phyloP scores from a whole-genome alignment of 140 eudicot genomes.

The Cichorium intybus region DNA sequence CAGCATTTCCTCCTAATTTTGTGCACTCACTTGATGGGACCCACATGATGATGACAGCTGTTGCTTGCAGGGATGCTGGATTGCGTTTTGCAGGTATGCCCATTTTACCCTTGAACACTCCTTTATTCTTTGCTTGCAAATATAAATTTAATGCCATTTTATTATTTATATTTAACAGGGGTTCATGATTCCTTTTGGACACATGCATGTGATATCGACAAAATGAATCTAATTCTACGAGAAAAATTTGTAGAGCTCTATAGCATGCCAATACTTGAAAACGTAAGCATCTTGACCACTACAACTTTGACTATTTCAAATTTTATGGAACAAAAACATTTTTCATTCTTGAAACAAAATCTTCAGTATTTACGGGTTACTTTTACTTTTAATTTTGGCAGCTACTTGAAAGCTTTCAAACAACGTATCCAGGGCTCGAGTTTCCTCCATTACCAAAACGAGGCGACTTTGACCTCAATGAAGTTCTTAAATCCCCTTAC shows the following conservation, averaged over 20 bases:
- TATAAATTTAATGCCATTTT: constrained; percentile 9
- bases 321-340: no score
- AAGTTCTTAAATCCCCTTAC: constrained; percentile 82
- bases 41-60: constrained; percentile 99
- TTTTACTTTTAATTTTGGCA: constrained; percentile 26
- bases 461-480: constrained; percentile 73
- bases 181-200: constrained; percentile 99
- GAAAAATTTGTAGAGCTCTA: constrained; percentile 94
- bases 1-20: constrained; percentile 99
- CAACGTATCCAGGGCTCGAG: constrained; percentile 58
- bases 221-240: constrained; percentile 74
- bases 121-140: no score
- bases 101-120: no score
- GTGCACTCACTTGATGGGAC: constrained; percentile 96
- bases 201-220: constrained; percentile 89
- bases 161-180: constrained; percentile 41
- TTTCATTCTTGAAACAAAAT: background rate
- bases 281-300: constrained; percentile 54
- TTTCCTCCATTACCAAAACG: constrained; percentile 80
- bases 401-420: constrained; percentile 88
- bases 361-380: constrained; percentile 5
- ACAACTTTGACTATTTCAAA: no score
- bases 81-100: constrained; percentile 86
- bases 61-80: constrained; percentile 96
- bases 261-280: constrained; percentile 76